Evolutionary conservation across 1,284 basidiomycete species (phyloP).

Genomic region (Ustilago nuda): DNA sequence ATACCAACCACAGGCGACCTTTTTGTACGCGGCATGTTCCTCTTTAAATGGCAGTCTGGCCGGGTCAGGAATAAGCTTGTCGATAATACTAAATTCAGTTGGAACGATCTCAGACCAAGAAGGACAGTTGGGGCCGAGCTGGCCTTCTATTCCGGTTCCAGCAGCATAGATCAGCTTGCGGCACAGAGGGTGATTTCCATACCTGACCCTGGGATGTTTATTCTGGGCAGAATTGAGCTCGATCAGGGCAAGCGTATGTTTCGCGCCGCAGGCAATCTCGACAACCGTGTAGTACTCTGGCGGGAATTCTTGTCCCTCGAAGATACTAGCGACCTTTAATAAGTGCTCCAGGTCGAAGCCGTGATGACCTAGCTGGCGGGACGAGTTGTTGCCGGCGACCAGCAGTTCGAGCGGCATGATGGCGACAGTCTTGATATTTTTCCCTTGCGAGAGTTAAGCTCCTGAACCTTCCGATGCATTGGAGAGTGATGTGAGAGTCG

Average conservation of each 20-base stretch:
- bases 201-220: too few species aligned
- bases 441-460: background rate
- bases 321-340: constrained; percentile 17
- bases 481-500: background rate
- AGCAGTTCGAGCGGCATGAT: constrained; percentile 27
- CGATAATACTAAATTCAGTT: background rate
- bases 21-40: constrained; percentile 3
- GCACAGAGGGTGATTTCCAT: too few species aligned
- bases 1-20: constrained; percentile 47
- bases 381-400: constrained; percentile 51
- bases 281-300: constrained; percentile 14
- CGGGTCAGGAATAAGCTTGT: background rate
- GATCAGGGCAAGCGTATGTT: constrained; percentile 45
- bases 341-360: constrained; percentile 27
- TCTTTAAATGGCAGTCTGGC: background rate
- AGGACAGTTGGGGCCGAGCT: constrained; percentile 23
- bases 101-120: background rate
- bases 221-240: background rate
- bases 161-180: constrained; percentile 26
- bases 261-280: constrained; percentile 40
- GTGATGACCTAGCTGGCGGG: constrained; percentile 28
- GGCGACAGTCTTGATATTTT: background rate
- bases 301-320: constrained; percentile 15
- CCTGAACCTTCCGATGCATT: background rate
- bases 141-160: constrained; percentile 33